A percentile compares a stretch with the other conserved stretches of the same genome.
phyloP scores from a whole-genome alignment of 371 early-diverging fungal species.

The Mortierella sp. region DNA sequence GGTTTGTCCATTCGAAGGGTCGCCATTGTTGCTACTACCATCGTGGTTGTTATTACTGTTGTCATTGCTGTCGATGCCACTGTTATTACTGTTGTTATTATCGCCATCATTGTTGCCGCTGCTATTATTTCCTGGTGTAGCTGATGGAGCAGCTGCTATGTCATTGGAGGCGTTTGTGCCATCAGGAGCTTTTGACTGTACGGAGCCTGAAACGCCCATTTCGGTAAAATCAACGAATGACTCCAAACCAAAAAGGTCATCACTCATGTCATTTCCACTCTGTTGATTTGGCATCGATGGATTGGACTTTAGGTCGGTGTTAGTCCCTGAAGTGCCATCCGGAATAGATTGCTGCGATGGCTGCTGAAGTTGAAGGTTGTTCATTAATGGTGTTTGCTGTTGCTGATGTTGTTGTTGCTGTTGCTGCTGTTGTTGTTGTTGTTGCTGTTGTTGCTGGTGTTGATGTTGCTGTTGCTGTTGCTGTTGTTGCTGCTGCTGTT shows the following conservation, averaged over 20 bases:
- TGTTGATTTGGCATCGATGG: slow-evolving; percentile 11
- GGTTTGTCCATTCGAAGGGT: slow-evolving; percentile 13
- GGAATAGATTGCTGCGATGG: slow-evolving; percentile 17
- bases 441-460: slow-evolving; percentile 34
- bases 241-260: slow-evolving; percentile 51
- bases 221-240: slow-evolving; percentile 52
- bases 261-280: slow-evolving; percentile 22
- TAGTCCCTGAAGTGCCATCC: slow-evolving; percentile 14
- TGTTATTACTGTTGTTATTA: slow-evolving; percentile 2
- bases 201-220: slow-evolving; percentile 26
- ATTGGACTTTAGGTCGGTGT: slow-evolving; percentile 16
- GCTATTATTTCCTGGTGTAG: slow-evolving; percentile 11
- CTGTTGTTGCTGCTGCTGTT: slow-evolving; percentile 28
- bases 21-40: slow-evolving; percentile 8
- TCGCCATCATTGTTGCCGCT: slow-evolving; percentile 16
- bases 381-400: slow-evolving; percentile 30
- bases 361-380: slow-evolving; percentile 40
- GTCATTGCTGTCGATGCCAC: not conserved
- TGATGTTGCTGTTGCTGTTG: slow-evolving; percentile 31
- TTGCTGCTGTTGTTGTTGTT: slow-evolving; percentile 33
- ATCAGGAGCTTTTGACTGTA: slow-evolving; percentile 24
- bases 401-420: slow-evolving; percentile 18
- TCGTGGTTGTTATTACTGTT: slow-evolving; percentile 2
- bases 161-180: slow-evolving; percentile 3
- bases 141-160: not conserved